Percentiles rank a stretch among this genome's conserved stretches.
Conservation (phyloP, 1,284 basidiomycete genomes). For the Tilletia setariae region DNA sequence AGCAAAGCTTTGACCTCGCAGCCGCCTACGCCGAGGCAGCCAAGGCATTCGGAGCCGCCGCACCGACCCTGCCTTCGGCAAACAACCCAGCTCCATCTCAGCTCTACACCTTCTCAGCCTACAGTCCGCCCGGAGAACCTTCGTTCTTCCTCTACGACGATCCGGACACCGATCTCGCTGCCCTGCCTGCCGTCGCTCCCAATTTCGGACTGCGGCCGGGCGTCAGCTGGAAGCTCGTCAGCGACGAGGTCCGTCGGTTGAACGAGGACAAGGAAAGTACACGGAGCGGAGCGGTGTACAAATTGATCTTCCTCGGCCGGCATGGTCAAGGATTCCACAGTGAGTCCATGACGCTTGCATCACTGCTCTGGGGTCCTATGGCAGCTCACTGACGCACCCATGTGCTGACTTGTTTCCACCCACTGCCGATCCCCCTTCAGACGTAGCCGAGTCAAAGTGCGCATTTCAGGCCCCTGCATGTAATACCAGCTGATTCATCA, state of each 20-base stretch:
- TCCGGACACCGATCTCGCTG: slow-evolving; percentile 23
- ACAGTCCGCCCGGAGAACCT: slow-evolving; percentile 17
- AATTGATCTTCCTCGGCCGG: slow-evolving; percentile 32
- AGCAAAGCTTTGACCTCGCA: no score
- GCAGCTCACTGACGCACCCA: no score
- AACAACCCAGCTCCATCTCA: slow-evolving; percentile 20
- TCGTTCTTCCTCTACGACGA: slow-evolving; percentile 33
- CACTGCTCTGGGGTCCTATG: no score
- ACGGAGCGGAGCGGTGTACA: slow-evolving; percentile 28
- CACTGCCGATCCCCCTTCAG: no score
- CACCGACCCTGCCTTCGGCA: not conserved
- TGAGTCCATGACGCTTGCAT: no score
- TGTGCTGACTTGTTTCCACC: no score
- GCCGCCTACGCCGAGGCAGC: not conserved
- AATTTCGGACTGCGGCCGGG: slow-evolving; percentile 34
- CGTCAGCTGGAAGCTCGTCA: slow-evolving; percentile 28
- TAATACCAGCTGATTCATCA: no score
- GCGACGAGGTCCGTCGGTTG: slow-evolving; percentile 23
- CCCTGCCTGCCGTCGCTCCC: slow-evolving; percentile 30
- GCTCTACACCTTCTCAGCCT: slow-evolving; percentile 26
- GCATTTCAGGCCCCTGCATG: no score
- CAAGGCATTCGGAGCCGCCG: not conserved
- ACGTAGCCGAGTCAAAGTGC: slow-evolving; percentile 27
- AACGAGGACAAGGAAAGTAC: slow-evolving; percentile 21
- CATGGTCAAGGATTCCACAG: slow-evolving; percentile 41